Evolutionary conservation across 2,329 filamentous ascomycete species (phyloP).

Genomic region (Scleromitrula shiraiana): DNA sequence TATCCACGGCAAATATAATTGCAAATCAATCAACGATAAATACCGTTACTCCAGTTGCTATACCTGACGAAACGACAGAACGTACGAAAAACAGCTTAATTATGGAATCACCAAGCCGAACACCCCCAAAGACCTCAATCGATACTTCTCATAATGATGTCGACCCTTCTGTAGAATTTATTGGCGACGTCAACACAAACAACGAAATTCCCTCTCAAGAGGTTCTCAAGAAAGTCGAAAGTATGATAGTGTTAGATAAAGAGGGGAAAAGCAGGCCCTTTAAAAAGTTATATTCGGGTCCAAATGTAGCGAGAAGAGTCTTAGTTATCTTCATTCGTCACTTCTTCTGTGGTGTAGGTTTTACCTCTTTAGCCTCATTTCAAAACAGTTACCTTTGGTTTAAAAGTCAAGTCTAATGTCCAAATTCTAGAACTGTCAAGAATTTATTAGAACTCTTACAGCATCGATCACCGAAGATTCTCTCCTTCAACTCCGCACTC

Average conservation of each 20-base stretch:
- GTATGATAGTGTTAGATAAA: slow-evolving; percentile 24
- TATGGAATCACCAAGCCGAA: not conserved
- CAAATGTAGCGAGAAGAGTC: slow-evolving; percentile 27
- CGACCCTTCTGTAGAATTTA: slow-evolving; percentile 41
- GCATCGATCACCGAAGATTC: slow-evolving; percentile 23
- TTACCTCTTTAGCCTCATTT: not conserved
- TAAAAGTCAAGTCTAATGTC: not conserved
- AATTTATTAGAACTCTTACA: slow-evolving; percentile 28
- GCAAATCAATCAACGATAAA: not conserved
- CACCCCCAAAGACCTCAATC: slow-evolving; percentile 9
- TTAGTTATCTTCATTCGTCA: slow-evolving; percentile 32
- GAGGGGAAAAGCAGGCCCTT: slow-evolving; percentile 28
- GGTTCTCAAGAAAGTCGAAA: slow-evolving; percentile 43
- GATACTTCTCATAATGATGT: slow-evolving; percentile 12
- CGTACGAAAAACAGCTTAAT: not conserved
- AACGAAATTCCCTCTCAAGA: slow-evolving; percentile 45
- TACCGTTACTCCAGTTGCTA: not conserved
- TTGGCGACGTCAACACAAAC: slow-evolving; percentile 46
- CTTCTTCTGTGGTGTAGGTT: slow-evolving; percentile 32
- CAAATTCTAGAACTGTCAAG: slow-evolving; percentile 29
- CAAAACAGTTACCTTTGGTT: not conserved
- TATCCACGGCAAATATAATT: not conserved
- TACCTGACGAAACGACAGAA: not conserved
- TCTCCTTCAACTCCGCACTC: slow-evolving; percentile 26
- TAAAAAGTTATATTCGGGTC: slow-evolving; percentile 29